These are phyloP conservation scores for Telfairia occidentalis DNA, from an alignment of 331 rosid species.

Conservation along the genomic window DNA sequence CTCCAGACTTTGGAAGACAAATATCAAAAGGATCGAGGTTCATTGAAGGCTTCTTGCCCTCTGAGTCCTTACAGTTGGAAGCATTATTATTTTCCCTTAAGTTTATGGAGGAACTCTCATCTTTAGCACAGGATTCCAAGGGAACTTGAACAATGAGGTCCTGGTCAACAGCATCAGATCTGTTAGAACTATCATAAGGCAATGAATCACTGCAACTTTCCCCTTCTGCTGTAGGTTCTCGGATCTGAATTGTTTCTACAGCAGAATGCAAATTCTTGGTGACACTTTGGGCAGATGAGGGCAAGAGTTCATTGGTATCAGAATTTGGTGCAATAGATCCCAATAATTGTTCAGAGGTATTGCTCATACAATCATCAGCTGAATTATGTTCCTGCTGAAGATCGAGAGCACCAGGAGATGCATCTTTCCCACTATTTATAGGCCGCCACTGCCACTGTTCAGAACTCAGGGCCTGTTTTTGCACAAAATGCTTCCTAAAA, in stretches of 20 bases:
- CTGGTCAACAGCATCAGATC: background rate
- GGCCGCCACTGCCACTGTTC: background rate
- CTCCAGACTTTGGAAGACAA: slow-evolving; percentile 20
- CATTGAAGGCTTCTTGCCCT: slow-evolving; percentile 2
- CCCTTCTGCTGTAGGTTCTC: background rate
- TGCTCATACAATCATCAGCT: background rate
- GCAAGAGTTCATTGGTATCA: background rate
- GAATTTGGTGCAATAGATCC: background rate
- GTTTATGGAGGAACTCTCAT: background rate
- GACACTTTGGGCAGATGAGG: slow-evolving; percentile 1
- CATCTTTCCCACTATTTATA: slow-evolving; percentile 7
- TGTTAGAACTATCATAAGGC: background rate
- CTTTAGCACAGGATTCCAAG: background rate
- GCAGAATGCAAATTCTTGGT: slow-evolving; percentile 1
- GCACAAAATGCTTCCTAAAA: background rate
- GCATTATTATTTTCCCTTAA: background rate
- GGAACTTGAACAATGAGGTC: background rate
- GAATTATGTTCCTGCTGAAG: slow-evolving; percentile 2
- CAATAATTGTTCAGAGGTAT: background rate
- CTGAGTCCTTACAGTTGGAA: background rate
- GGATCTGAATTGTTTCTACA: background rate
- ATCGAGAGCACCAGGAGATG: background rate
- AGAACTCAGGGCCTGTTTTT: background rate
- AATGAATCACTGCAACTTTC: background rate
- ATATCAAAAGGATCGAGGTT: slow-evolving; percentile 32